Evolutionary conservation across 441 rosid species (phyloP).

Genomic region (Populus hybrid): DNA sequence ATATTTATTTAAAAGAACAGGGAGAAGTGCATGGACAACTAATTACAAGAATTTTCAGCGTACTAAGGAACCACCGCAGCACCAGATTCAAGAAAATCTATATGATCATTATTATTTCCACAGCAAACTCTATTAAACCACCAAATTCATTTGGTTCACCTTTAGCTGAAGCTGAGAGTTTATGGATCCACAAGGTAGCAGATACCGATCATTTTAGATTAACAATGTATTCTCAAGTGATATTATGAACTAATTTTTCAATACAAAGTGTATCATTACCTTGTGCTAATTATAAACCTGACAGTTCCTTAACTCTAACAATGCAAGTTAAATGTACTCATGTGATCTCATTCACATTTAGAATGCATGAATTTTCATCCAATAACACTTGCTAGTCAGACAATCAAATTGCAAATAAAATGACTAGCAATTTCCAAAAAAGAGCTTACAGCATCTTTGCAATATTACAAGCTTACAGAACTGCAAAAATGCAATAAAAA

Average conservation of each 20-base stretch:
- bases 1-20: constrained; percentile 7
- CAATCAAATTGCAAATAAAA: background rate
- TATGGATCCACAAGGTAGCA: background rate
- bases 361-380: background rate
- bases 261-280: background rate
- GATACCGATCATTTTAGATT: background rate
- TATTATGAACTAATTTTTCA: background rate
- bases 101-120: background rate
- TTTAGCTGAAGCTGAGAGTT: background rate
- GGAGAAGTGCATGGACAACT: constrained; percentile 45
- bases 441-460: background rate
- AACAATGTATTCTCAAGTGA: background rate
- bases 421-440: background rate
- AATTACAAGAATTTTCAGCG: background rate
- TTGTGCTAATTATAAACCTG: background rate
- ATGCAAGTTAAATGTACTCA: background rate
- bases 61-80: background rate
- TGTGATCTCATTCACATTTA: background rate
- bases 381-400: background rate
- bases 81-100: background rate
- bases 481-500: background rate
- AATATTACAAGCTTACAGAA: background rate
- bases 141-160: background rate
- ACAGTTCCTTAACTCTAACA: background rate
- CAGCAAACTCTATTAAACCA: background rate